Evolutionary conservation across 1,284 basidiomycete genomes (phyloP).

Genomic region (Xanthoconium separans): DNA sequence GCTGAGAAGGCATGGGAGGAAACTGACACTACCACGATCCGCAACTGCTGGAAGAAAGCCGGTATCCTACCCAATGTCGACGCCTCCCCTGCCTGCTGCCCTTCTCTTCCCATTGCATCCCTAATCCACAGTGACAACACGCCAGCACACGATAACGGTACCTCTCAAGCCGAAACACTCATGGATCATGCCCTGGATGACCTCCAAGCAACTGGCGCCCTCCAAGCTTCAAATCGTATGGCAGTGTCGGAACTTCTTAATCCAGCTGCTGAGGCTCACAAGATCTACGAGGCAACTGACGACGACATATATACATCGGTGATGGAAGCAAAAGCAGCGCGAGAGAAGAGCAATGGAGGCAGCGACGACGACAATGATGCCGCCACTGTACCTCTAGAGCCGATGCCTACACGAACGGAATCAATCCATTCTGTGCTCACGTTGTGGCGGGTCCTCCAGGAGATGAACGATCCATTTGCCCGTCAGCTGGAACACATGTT

Average conservation of each 20-base stretch:
- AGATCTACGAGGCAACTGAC: not conserved
- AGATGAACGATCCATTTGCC: too few relatives aligned
- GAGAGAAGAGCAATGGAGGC: not conserved
- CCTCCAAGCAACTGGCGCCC: not conserved
- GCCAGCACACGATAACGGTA: too few relatives aligned
- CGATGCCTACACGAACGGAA: too few relatives aligned
- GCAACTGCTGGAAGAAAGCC: slow-evolving; percentile 15
- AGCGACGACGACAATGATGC: too few relatives aligned
- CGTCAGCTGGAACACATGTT: too few relatives aligned
- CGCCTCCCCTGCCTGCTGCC: not conserved
- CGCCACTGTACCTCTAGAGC: too few relatives aligned
- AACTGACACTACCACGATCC: slow-evolving; percentile 4
- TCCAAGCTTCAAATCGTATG: slow-evolving; percentile 7
- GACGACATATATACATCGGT: not conserved
- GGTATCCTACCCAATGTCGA: not conserved
- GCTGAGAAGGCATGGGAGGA: slow-evolving; percentile 16
- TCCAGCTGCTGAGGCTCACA: not conserved
- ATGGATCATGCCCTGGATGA: not conserved
- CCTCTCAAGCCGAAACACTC: not conserved
- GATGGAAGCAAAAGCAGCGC: not conserved
- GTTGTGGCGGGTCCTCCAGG: too few relatives aligned
- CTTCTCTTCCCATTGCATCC: not conserved
- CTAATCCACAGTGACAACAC: not conserved
- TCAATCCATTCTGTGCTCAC: too few relatives aligned
- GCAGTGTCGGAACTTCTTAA: not conserved